Evolutionary conservation across 2,329 filamentous ascomycete species (phyloP).

Genomic region (Clathrospora elynae): DNA sequence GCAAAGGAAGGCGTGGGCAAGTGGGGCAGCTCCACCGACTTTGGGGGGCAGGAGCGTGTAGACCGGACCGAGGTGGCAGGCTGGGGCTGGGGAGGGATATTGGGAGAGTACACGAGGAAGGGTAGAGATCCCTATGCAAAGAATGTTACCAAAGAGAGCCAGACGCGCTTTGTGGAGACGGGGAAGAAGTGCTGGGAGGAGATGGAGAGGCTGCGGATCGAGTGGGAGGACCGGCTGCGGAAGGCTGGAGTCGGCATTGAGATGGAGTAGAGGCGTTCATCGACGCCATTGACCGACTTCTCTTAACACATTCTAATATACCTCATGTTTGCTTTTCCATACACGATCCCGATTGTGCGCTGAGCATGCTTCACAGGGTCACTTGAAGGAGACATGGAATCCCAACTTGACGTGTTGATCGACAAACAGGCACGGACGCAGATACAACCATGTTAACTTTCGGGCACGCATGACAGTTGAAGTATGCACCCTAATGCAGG

Average conservation of each 20-base stretch:
- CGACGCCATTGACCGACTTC: not conserved
- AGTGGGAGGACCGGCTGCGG: slow-evolving; percentile 61
- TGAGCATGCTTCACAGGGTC: too few species aligned
- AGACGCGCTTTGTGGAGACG: slow-evolving; percentile 65
- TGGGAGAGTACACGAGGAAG: slow-evolving; percentile 57
- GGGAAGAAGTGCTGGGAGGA: slow-evolving; percentile 68
- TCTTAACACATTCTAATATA: too few species aligned
- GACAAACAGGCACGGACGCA: too few species aligned
- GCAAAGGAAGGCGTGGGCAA: slow-evolving; percentile 65
- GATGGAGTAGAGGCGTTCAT: slow-evolving; percentile 24
- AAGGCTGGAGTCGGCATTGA: slow-evolving; percentile 46
- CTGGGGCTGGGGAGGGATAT: slow-evolving; percentile 71
- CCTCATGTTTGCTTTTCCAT: too few species aligned
- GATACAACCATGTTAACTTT: too few species aligned
- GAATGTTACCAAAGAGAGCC: slow-evolving; percentile 65
- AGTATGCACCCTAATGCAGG: slow-evolving; percentile 2
- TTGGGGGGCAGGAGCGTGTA: slow-evolving; percentile 63
- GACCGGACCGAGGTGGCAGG: slow-evolving; percentile 83
- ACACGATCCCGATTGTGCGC: too few species aligned
- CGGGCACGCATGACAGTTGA: slow-evolving; percentile 3
- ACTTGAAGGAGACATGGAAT: too few species aligned
- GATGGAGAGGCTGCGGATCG: slow-evolving; percentile 71
- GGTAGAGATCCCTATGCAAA: slow-evolving; percentile 63
- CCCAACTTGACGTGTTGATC: too few species aligned
- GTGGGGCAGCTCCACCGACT: slow-evolving; percentile 79